Percentiles rank a stretch among this genome's conserved stretches.
Conservation (phyloP, 768 basidiomycete genomes). For the Rubroboletus pulcherrimus region DNA sequence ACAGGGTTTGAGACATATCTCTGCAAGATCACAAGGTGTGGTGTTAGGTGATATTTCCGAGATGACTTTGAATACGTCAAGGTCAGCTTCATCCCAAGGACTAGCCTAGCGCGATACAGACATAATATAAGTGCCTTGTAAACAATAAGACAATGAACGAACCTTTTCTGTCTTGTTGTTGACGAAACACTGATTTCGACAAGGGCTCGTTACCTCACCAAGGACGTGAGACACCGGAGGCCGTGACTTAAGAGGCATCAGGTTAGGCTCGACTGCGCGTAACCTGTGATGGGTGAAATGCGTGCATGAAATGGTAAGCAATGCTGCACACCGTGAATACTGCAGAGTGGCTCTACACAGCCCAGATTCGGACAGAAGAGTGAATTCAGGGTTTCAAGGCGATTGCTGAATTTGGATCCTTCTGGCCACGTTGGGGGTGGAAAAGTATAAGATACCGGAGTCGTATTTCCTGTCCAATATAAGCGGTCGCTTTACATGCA, state of each 20-base stretch:
- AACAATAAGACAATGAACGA: not conserved
- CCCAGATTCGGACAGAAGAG: slow-evolving; percentile 52
- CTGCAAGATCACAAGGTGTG: slow-evolving; percentile 52
- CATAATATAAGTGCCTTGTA: not conserved
- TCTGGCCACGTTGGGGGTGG: not conserved
- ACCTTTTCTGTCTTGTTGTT: slow-evolving; percentile 12
- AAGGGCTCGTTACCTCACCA: slow-evolving; percentile 17
- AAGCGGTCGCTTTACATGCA: slow-evolving; percentile 31
- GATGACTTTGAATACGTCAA: slow-evolving; percentile 37
- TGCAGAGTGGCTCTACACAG: slow-evolving; percentile 49
- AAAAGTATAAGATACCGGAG: slow-evolving; percentile 19
- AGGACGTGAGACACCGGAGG: not conserved
- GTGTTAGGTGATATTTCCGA: slow-evolving; percentile 43
- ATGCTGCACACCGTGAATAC: slow-evolving; percentile 41
- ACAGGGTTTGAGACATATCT: slow-evolving; percentile 56
- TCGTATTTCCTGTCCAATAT: slow-evolving; percentile 24
- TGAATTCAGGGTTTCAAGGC: slow-evolving; percentile 34
- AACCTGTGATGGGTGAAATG: slow-evolving; percentile 17
- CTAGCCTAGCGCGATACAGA: slow-evolving; percentile 10
- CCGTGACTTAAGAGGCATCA: slow-evolving; percentile 7
- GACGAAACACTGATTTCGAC: slow-evolving; percentile 29
- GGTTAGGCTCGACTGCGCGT: slow-evolving; percentile 22
- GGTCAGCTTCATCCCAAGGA: slow-evolving; percentile 40
- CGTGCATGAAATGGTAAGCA: not conserved
- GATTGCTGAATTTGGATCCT: slow-evolving; percentile 20